phyloP scores from a whole-genome alignment of 495 filamentous ascomycete species.

The Penicillium herquei region DNA sequence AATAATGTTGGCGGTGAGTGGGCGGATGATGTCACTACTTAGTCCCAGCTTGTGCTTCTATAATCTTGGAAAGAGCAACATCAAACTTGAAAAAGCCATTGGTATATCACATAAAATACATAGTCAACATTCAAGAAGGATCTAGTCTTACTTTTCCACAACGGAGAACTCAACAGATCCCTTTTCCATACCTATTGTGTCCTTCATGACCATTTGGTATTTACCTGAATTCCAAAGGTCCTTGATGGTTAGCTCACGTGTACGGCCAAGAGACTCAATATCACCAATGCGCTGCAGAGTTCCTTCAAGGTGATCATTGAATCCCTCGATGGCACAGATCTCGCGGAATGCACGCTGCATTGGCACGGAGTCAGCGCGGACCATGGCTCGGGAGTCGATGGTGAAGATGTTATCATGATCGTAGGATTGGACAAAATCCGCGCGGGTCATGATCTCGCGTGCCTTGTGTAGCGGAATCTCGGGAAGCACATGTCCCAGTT shows the following conservation, averaged over 20 bases:
- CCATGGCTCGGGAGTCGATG: constrained; percentile 82
- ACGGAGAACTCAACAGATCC: constrained; percentile 47
- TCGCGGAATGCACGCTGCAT: constrained; percentile 91
- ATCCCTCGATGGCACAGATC: constrained; percentile 69
- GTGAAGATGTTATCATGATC: constrained; percentile 95
- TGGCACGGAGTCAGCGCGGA: constrained; percentile 90
- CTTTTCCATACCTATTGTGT: constrained; percentile 49
- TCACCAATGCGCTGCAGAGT: constrained; percentile 81
- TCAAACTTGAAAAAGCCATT: not conserved
- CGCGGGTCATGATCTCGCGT: constrained; percentile 88
- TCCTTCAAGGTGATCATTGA: constrained; percentile 75
- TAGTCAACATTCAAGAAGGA: constrained; percentile 9
- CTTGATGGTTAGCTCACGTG: constrained; percentile 89
- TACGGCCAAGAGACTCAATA: constrained; percentile 91
- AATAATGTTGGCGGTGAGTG: constrained; percentile 28
- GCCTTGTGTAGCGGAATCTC: constrained; percentile 80
- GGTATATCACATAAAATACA: constrained; percentile 2
- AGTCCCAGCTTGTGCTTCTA: not conserved
- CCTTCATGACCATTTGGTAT: constrained; percentile 65
- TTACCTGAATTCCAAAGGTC: constrained; percentile 72
- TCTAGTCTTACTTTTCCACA: constrained; percentile 29
- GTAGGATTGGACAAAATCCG: constrained; percentile 89
- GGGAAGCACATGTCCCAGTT: constrained; percentile 74
- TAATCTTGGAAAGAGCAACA: not conserved
- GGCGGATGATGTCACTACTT: constrained; percentile 37